phyloP scores from a whole-genome alignment of 805 yeast genomes.

The Nakazawaea ishiwadae region DNA sequence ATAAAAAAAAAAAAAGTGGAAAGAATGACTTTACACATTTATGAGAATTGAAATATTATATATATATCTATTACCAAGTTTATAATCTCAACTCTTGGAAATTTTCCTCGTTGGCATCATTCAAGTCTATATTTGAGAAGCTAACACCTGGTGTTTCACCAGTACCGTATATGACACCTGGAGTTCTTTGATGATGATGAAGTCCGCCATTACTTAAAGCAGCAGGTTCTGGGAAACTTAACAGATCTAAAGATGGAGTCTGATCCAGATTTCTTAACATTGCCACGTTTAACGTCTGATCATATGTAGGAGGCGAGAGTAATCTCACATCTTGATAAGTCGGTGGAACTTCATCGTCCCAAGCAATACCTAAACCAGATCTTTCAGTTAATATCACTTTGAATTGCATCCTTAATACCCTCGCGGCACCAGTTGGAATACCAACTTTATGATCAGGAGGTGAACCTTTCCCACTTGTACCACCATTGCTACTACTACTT shows the following conservation, averaged over 20 bases:
- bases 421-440: slow-evolving; percentile 90
- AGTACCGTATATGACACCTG: slow-evolving; percentile 15
- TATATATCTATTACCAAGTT: slow-evolving; percentile 22
- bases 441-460: slow-evolving; percentile 38
- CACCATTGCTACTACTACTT: background rate
- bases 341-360: slow-evolving; percentile 99
- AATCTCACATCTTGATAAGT: slow-evolving; percentile 82
- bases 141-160: slow-evolving; percentile 15
- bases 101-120: background rate
- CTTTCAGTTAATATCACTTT: slow-evolving; percentile 79
- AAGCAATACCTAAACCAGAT: slow-evolving; percentile 92
- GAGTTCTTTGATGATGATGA: slow-evolving; percentile 11
- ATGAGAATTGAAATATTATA: too few relatives aligned
- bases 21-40: too few relatives aligned
- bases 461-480: slow-evolving; percentile 20
- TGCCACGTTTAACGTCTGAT: slow-evolving; percentile 22
- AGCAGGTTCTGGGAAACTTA: slow-evolving; percentile 11
- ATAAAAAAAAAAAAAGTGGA: too few relatives aligned
- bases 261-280: slow-evolving; percentile 5
- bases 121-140: slow-evolving; percentile 3
- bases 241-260: slow-evolving; percentile 9
- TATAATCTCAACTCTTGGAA: slow-evolving; percentile 8
- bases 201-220: too few relatives aligned
- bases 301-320: slow-evolving; percentile 83
- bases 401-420: slow-evolving; percentile 94